Conservation (phyloP, 2,329 filamentous ascomycete genomes). For the Plenodomus tracheiphilus region DNA sequence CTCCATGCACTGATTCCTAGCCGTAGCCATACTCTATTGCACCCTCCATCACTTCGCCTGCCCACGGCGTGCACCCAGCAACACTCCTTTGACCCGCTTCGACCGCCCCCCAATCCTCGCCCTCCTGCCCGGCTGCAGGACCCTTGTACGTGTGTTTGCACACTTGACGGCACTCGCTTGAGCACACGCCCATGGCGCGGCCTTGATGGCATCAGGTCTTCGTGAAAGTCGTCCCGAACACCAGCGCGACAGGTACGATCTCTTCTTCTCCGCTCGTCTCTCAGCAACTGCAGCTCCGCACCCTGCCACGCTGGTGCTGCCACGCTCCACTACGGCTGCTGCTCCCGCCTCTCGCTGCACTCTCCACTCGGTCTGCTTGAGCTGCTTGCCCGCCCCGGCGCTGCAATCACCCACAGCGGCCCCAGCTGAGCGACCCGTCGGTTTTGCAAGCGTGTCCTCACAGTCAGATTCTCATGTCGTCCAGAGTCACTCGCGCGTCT, state of each 20-base stretch:
- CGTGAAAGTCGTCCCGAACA: conserved; percentile 28
- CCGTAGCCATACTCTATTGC: background rate
- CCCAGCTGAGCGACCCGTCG: conserved; percentile 34
- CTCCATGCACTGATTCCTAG: conserved; percentile 9
- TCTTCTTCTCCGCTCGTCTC: conserved; percentile 18
- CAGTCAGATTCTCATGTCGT: conserved; percentile 76
- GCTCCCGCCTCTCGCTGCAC: background rate
- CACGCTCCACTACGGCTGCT: conserved; percentile 13
- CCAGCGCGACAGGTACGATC: conserved; percentile 27
- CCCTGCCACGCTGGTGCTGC: background rate
- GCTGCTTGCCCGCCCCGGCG: conserved; percentile 26
- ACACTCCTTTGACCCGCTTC: conserved; percentile 10
- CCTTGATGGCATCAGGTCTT: conserved; percentile 36
- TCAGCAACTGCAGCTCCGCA: conserved; percentile 13
- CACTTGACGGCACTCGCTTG: conserved; percentile 39
- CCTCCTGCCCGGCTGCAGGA: conserved; percentile 8
- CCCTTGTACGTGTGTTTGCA: conserved; percentile 26
- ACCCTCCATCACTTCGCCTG: conserved; percentile 10
- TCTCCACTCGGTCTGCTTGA: conserved; percentile 11
- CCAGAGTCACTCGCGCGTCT: conserved; percentile 94
- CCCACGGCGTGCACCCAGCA: conserved; percentile 9
- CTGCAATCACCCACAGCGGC: conserved; percentile 34
- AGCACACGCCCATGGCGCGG: conserved; percentile 44
- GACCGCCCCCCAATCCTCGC: background rate
- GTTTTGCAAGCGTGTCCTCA: conserved; percentile 22